These are phyloP conservation scores for Thalassiosira livingstoniorum DNA, from an alignment of 352 stramenopile genomes.

Conservation along the genomic window DNA sequence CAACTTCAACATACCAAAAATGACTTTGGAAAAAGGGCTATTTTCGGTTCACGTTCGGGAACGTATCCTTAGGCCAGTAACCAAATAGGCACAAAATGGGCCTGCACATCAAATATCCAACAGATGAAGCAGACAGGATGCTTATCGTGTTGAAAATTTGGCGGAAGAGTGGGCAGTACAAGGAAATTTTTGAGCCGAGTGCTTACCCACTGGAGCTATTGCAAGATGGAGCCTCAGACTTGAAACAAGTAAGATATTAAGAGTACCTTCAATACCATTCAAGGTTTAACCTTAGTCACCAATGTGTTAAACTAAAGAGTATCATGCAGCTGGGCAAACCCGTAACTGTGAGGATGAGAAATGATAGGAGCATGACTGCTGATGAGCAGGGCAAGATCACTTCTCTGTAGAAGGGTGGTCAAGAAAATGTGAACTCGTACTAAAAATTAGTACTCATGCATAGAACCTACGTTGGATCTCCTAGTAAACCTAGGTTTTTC, in stretches of 20 bases:
- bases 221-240: background rate
- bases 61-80: no score
- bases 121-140: background rate
- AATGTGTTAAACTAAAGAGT: background rate
- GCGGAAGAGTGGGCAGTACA: background rate
- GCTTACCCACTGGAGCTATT: background rate
- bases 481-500: no score
- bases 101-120: no score
- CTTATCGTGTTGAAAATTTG: background rate
- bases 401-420: background rate
- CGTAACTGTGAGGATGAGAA: no score
- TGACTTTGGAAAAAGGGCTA: no score
- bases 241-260: background rate
- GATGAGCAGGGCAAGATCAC: background rate
- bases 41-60: no score
- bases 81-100: no score
- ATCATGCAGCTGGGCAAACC: background rate
- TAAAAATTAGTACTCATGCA: no score
- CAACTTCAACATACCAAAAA: no score
- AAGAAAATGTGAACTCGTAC: background rate
- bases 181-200: background rate
- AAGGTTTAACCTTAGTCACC: background rate
- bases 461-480: no score
- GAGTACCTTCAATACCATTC: background rate
- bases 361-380: background rate